Base-by-base conservation (phyloP, 345 rosid species). In the Linum trigynum region DNA sequence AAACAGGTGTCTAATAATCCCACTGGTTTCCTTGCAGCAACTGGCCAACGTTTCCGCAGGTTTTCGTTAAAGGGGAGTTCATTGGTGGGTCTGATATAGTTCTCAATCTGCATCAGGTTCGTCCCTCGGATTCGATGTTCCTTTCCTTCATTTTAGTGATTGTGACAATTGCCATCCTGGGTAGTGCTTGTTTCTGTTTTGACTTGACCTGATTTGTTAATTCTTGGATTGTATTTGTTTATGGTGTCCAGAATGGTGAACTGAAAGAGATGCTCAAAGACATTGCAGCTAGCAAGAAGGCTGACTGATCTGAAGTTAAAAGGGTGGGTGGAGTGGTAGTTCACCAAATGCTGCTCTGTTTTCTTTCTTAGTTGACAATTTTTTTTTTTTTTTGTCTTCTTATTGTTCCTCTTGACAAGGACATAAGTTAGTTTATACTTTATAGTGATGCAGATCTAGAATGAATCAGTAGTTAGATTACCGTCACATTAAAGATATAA, bases 21-120 rank as follows among this genome's bases (percentile, higher is more conserved):
- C 32, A 23, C 32, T 23, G 6, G 23, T 63, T 71, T 64, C 8
- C 67, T 35, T 80, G 80, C 83, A 94, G 99, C 82, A 72, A 77
- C 61, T 94, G 99, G 97, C 97, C 99, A 4, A 94, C 99, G 42
- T 94, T 90, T 76, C 99, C 99, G 2, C 97, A 90, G 74, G 78
- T 94, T 69, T 90, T 94, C 75, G 82, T 94, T 40, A 90, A 84
- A 70, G 99, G 99, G 39, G 97, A 94, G 79, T 90, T 94, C 65
- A 69, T 88, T 61, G 99, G 99, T 50, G 97, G 99, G 56, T 94
- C 96, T 6, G 99, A 94, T 82, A 88, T 94, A 72, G 79, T 90
- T 67, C 82, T 94, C 68, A 86, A 76, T 65, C 76, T 90, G 96
- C 97, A 94, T 76, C 95, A 89, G 97, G 99, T 90, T 68, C 66